A percentile compares a stretch with the other conserved stretches of the same genome.
Evolutionary conservation across 2,329 filamentous ascomycete genomes (phyloP).

Genomic region (Colletotrichum kahawae): DNA sequence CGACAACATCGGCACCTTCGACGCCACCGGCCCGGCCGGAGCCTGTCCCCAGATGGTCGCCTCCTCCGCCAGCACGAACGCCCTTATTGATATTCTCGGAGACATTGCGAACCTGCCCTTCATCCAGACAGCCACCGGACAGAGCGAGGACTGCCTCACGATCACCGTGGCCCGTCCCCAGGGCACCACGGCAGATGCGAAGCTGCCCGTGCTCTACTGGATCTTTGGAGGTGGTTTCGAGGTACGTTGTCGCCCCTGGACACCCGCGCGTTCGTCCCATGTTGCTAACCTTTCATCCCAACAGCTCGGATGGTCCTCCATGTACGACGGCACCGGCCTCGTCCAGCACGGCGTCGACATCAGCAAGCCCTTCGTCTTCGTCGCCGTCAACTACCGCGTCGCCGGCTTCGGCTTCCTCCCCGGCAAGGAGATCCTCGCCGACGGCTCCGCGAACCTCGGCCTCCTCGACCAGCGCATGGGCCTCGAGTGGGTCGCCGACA

Average conservation of each 20-base stretch:
- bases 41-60: slow-evolving; percentile 65
- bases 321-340: slow-evolving; percentile 41
- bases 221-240: slow-evolving; percentile 60
- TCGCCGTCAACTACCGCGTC: slow-evolving; percentile 69
- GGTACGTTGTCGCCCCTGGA: not conserved
- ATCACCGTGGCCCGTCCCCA: slow-evolving; percentile 52
- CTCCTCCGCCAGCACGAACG: slow-evolving; percentile 19
- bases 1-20: slow-evolving; percentile 53
- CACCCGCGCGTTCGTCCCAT: not conserved
- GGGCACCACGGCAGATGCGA: slow-evolving; percentile 43
- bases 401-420: slow-evolving; percentile 67
- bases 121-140: slow-evolving; percentile 44
- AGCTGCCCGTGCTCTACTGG: slow-evolving; percentile 62
- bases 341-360: slow-evolving; percentile 39
- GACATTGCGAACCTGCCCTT: slow-evolving; percentile 47
- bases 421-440: slow-evolving; percentile 58
- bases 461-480: slow-evolving; percentile 65
- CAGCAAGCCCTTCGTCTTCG: slow-evolving; percentile 64
- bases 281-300: not conserved
- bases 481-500: slow-evolving; percentile 67
- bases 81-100: slow-evolving; percentile 40
- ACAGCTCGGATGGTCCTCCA: slow-evolving; percentile 32
- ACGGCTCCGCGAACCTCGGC: slow-evolving; percentile 63
- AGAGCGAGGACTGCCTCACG: slow-evolving; percentile 57
- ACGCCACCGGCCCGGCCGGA: slow-evolving; percentile 51